These are phyloP conservation scores for Helicocarpus griseus DNA, from an alignment of 2,329 filamentous ascomycete species.

Conservation along the genomic window DNA sequence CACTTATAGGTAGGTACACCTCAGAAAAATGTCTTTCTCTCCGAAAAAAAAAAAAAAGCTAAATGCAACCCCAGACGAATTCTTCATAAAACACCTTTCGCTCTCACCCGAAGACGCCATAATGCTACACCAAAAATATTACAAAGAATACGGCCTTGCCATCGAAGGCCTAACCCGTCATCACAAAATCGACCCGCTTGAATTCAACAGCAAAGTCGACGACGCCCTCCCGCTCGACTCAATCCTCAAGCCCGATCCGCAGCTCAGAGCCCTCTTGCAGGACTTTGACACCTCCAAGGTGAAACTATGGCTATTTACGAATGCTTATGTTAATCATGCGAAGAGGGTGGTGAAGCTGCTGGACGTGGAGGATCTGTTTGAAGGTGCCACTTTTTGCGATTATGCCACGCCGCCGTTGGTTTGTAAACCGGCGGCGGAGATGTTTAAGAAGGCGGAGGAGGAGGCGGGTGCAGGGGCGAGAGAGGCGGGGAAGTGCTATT, in stretches of 20 bases:
- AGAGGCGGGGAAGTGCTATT: conserved; percentile 62
- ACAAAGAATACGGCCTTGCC: conserved; percentile 90
- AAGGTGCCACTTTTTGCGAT: conserved; percentile 91
- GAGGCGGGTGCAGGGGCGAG: conserved; percentile 62
- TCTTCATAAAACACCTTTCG: conserved; percentile 60
- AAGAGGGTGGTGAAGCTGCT: conserved; percentile 72
- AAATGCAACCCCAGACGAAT: conserved; percentile 49
- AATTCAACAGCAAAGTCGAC: conserved; percentile 91
- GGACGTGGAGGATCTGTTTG: conserved; percentile 78
- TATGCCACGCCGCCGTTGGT: conserved; percentile 64
- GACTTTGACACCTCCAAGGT: conserved; percentile 79
- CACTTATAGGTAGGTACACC: conserved; percentile 53
- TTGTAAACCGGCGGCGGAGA: conserved; percentile 75
- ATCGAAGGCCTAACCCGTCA: conserved; percentile 90
- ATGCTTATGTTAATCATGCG: conserved; percentile 86
- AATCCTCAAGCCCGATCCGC: conserved; percentile 68
- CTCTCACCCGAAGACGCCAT: conserved; percentile 69
- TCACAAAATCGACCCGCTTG: conserved; percentile 88
- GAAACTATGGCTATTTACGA: conserved; percentile 88
- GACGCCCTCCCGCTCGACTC: conserved; percentile 82
- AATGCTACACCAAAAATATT: conserved; percentile 82
- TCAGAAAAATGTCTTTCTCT: not conserved
- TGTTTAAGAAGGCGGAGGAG: conserved; percentile 81
- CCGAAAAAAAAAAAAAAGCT: no score
- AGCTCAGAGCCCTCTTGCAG: conserved; percentile 64